phyloP scores from a whole-genome alignment of 768 basidiomycete genomes.

The Russula sp. region DNA sequence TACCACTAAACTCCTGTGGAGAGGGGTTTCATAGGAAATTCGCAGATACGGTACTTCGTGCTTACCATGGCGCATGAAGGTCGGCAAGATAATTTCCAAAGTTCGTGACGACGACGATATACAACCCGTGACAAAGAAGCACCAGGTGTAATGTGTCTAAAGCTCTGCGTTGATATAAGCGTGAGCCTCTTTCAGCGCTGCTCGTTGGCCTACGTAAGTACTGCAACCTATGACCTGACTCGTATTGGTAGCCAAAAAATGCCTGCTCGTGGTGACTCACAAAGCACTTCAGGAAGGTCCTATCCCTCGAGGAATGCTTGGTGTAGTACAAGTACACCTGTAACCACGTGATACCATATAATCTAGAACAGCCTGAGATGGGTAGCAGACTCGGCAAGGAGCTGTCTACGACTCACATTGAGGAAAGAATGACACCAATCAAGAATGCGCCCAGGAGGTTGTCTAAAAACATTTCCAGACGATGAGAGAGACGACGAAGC shows the following conservation, averaged over 20 bases:
- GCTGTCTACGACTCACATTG: constrained; percentile 1
- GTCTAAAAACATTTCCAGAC: constrained; percentile 2
- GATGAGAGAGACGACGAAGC: background rate
- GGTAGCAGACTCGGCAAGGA: background rate
- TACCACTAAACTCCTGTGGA: constrained; percentile 11
- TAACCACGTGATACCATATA: constrained; percentile 16
- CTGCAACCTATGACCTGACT: constrained; percentile 7
- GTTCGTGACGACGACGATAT: constrained; percentile 5
- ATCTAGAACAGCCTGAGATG: background rate
- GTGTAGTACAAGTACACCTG: constrained; percentile 17
- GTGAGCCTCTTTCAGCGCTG: too few relatives aligned
- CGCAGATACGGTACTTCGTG: background rate
- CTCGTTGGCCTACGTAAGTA: constrained; percentile 1
- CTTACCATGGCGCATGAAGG: constrained; percentile 19
- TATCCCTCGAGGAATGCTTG: constrained; percentile 8
- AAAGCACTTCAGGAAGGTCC: constrained; percentile 5
- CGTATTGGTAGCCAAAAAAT: background rate
- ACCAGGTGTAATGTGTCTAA: constrained; percentile 5
- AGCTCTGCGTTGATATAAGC: background rate
- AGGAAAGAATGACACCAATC: constrained; percentile 9
- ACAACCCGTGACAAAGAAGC: constrained; percentile 10
- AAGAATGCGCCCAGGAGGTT: constrained; percentile 7
- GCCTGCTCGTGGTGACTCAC: constrained; percentile 3
- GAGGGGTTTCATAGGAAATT: too few relatives aligned
- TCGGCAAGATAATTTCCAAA: constrained; percentile 9